Conservation (phyloP, 2,329 filamentous ascomycete genomes). For the Chaetomiaceae sp. region DNA sequence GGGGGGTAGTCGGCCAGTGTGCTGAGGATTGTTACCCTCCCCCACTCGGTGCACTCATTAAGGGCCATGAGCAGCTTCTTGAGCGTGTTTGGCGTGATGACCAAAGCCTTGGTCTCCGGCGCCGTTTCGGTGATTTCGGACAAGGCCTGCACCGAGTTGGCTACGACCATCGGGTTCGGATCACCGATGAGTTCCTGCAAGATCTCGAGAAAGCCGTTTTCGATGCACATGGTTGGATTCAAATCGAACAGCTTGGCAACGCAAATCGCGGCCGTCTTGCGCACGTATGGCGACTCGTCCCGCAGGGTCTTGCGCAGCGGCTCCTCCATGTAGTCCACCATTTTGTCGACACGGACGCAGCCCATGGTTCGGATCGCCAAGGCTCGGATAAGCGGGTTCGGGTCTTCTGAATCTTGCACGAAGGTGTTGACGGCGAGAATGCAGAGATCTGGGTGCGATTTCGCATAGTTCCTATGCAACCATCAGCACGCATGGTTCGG, state of each 20-base stretch:
- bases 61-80: conserved; percentile 96
- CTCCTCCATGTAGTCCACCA: conserved; percentile 99
- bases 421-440: conserved; percentile 99
- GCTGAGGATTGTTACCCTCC: conserved; percentile 85
- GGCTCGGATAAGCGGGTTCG: conserved; percentile 90
- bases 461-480: conserved; percentile 84
- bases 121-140: conserved; percentile 87
- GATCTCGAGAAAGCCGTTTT: conserved; percentile 92
- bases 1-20: conserved; percentile 86
- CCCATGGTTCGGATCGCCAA: conserved; percentile 98
- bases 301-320: conserved; percentile 90
- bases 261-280: conserved; percentile 96
- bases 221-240: conserved; percentile 85
- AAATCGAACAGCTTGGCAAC: conserved; percentile 97
- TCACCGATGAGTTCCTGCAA: conserved; percentile 95
- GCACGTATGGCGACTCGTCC: conserved; percentile 96
- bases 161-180: conserved; percentile 98
- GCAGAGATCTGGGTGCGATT: conserved; percentile 96
- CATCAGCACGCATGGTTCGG: conserved; percentile 12
- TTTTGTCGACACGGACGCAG: conserved; percentile 96
- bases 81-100: conserved; percentile 74
- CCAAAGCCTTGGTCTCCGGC: conserved; percentile 82
- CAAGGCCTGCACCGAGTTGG: conserved; percentile 91
- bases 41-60: conserved; percentile 99
- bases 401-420: conserved; percentile 97